These are phyloP conservation scores for Tranzscheliella williamsii DNA, from an alignment of 1,284 basidiomycete species.

Conservation along the genomic window DNA sequence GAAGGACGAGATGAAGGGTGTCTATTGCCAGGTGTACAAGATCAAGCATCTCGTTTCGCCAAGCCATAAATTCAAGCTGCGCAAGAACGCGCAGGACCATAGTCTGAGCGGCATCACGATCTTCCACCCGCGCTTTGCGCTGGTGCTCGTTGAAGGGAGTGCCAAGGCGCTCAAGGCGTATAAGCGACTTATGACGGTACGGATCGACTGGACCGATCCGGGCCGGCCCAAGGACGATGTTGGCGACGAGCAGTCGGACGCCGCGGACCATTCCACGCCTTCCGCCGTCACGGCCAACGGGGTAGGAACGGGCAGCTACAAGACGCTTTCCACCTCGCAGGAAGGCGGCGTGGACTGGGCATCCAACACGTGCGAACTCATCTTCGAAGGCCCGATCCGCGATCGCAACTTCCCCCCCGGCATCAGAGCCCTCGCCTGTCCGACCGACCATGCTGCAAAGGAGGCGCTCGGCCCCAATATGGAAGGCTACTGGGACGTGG, in stretches of 20 bases:
- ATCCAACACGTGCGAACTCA: conserved; percentile 82
- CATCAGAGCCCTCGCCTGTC: conserved; percentile 71
- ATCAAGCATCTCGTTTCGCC: conserved; percentile 87
- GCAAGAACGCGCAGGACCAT: conserved; percentile 90
- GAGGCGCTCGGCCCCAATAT: conserved; percentile 80
- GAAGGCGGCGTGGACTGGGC: conserved; percentile 66
- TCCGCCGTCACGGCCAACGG: background rate
- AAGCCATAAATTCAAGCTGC: conserved; percentile 91
- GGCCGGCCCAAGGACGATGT: conserved; percentile 65
- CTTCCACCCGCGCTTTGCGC: conserved; percentile 82
- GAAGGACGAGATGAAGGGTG: conserved; percentile 77
- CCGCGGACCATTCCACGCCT: conserved; percentile 1
- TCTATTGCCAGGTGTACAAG: conserved; percentile 81
- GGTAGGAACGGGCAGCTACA: conserved; percentile 47
- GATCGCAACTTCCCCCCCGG: conserved; percentile 67
- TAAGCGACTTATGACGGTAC: conserved; percentile 80
- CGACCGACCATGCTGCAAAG: conserved; percentile 81
- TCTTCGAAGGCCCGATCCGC: conserved; percentile 88
- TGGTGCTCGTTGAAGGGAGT: conserved; percentile 92
- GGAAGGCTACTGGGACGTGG: conserved; percentile 89
- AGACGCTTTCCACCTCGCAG: conserved; percentile 4
- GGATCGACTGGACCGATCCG: conserved; percentile 93
- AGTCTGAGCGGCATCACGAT: conserved; percentile 84
- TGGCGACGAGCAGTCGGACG: conserved; percentile 53
- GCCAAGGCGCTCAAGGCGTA: conserved; percentile 84